Percentiles rank a stretch among this genome's conserved stretches.
phyloP scores from a whole-genome alignment of 176 grass and related monocot species.

The Aegilops longissima region DNA sequence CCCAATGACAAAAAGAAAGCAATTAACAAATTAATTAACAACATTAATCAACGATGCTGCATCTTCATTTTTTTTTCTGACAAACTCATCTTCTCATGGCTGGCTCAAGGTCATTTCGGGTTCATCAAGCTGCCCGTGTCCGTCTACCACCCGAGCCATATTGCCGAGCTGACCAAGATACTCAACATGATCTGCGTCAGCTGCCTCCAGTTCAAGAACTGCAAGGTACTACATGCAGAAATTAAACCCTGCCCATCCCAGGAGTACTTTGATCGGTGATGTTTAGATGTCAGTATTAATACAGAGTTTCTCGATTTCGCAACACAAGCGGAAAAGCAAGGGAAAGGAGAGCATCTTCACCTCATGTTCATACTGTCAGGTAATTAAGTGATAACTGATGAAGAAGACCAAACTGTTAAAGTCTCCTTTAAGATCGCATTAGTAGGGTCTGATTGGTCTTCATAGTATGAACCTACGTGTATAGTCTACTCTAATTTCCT shows the following conservation, averaged over 20 bases:
- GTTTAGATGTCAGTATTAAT: background rate
- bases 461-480: too few species aligned
- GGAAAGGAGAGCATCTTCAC: too few species aligned
- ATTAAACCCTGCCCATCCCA: background rate
- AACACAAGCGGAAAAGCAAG: too few species aligned
- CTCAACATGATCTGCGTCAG: constrained; percentile 22
- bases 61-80: background rate
- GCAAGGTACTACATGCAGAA: constrained; percentile 19
- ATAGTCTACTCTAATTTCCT: too few species aligned
- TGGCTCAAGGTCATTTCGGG: constrained; percentile 34
- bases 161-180: constrained; percentile 29
- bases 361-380: too few species aligned
- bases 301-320: too few species aligned
- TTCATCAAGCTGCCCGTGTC: constrained; percentile 27
- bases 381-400: too few species aligned
- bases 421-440: too few species aligned
- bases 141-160: constrained; percentile 31
- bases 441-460: too few species aligned
- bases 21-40: too few species aligned
- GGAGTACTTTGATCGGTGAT: background rate
- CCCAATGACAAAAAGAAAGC: too few species aligned
- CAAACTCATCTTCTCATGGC: background rate
- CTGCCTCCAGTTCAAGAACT: constrained; percentile 36
- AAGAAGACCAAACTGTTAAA: too few species aligned
- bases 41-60: background rate